These are phyloP conservation scores for Cryomyces antarcticus DNA, from an alignment of 495 filamentous ascomycete species.

Conservation along the genomic window DNA sequence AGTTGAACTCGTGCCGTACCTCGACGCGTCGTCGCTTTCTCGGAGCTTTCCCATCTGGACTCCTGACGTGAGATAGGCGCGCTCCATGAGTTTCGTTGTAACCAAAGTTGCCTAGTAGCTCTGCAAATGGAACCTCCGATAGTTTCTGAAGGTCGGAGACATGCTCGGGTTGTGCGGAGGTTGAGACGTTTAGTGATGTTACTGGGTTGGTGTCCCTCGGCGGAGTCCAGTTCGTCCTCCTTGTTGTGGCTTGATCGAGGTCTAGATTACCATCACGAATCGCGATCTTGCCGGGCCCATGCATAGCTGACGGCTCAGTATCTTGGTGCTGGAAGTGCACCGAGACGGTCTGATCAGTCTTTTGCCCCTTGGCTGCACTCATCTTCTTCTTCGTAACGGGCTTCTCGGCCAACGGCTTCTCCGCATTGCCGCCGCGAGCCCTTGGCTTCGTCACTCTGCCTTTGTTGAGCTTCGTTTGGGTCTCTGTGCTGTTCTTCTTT, in stretches of 20 bases:
- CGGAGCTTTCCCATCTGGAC: background rate
- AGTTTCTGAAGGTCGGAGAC: background rate
- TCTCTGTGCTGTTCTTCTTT: conserved; percentile 6
- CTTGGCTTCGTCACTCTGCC: conserved; percentile 8
- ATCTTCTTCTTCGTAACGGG: background rate
- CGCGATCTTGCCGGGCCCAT: background rate
- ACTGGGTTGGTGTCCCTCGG: conserved; percentile 6
- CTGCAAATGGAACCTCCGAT: background rate
- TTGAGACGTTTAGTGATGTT: background rate
- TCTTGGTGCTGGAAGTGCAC: conserved; percentile 1
- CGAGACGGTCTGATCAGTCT: background rate
- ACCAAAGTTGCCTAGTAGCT: background rate
- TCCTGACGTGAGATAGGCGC: background rate
- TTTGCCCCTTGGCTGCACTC: background rate
- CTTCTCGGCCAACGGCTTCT: background rate
- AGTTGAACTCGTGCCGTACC: no score
- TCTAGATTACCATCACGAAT: background rate
- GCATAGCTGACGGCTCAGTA: background rate
- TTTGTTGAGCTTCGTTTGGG: conserved; percentile 7
- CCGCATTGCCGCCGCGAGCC: background rate
- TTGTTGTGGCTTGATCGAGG: conserved; percentile 27
- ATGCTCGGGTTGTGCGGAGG: background rate
- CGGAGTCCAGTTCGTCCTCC: conserved; percentile 40
- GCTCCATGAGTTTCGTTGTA: background rate
- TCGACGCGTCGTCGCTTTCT: conserved; percentile 4